A percentile compares a stretch with the other conserved stretches of the same genome.
Conservation (phyloP, 805 yeast genomes). For the Wickerhamiella bombiphila region DNA sequence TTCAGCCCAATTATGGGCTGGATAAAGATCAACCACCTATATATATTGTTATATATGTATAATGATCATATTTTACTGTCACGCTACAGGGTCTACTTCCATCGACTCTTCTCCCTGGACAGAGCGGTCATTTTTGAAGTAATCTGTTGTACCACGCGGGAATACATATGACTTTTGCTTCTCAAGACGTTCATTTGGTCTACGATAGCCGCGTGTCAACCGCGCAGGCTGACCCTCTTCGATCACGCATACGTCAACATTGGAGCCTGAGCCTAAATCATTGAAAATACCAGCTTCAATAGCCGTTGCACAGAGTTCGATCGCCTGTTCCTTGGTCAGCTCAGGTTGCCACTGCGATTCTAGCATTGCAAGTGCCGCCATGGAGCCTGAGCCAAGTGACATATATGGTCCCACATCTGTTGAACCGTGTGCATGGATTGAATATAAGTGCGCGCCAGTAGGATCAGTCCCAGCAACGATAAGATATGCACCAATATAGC, state of each 20-base stretch:
- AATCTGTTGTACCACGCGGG: conserved; percentile 84
- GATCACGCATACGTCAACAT: conserved; percentile 95
- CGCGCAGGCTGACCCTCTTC: conserved; percentile 68
- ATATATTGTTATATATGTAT: background rate
- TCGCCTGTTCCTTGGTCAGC: conserved; percentile 77
- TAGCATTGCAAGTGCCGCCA: conserved; percentile 96
- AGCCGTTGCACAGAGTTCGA: conserved; percentile 78
- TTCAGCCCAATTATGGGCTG: background rate
- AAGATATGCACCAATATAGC: conserved; percentile 91
- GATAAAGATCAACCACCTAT: background rate
- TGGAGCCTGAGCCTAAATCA: conserved; percentile 97
- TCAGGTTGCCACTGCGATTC: conserved; percentile 77
- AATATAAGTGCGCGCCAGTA: conserved; percentile 82
- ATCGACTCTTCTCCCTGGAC: conserved; percentile 42
- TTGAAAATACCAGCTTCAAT: conserved; percentile 98
- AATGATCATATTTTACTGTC: background rate
- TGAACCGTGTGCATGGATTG: conserved; percentile 95
- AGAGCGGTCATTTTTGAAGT: conserved; percentile 48
- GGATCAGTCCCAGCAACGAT: conserved; percentile 98
- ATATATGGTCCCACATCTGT: conserved; percentile 91
- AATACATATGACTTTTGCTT: conserved; percentile 78
- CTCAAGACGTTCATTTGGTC: conserved; percentile 75
- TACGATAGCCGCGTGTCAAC: conserved; percentile 70
- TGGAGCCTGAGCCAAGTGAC: conserved; percentile 89
- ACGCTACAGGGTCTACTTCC: conserved; percentile 34